A percentile compares a stretch with the other conserved stretches of the same genome.
phyloP scores from a whole-genome alignment of 2,329 filamentous ascomycete species.

The Ophiostoma perfectum region DNA sequence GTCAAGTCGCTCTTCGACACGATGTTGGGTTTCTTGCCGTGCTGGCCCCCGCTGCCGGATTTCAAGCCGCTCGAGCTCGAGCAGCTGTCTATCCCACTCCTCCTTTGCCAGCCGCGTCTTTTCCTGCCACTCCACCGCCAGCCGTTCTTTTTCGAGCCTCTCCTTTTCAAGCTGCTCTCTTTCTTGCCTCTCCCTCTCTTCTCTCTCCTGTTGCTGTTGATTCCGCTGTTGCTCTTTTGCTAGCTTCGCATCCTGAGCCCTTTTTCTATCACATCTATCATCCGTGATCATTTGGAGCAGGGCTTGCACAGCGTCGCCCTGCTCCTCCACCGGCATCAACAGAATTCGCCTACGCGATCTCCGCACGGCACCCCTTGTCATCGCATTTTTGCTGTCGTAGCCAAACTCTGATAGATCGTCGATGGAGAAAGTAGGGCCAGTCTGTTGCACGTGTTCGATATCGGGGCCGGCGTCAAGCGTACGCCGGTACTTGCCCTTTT shows the following conservation, averaged over 20 bases:
- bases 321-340: neutral
- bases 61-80: no score
- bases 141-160: neutral
- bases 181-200: neutral
- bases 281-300: neutral
- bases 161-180: neutral
- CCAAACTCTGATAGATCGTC: neutral
- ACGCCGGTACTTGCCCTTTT: conserved; percentile 12
- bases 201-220: neutral
- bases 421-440: neutral
- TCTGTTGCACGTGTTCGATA: neutral
- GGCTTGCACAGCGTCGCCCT: neutral
- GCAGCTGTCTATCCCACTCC: no score
- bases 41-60: no score
- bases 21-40: no score
- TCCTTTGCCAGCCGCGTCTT: no score
- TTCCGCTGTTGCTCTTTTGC: no score
- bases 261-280: neutral
- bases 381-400: neutral
- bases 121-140: no score
- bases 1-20: no score
- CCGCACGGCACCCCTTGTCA: neutral
- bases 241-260: neutral
- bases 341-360: neutral
- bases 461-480: neutral